Base-by-base conservation (phyloP, 768 basidiomycete genomes). In the Phlebiopsis gigantea region DNA sequence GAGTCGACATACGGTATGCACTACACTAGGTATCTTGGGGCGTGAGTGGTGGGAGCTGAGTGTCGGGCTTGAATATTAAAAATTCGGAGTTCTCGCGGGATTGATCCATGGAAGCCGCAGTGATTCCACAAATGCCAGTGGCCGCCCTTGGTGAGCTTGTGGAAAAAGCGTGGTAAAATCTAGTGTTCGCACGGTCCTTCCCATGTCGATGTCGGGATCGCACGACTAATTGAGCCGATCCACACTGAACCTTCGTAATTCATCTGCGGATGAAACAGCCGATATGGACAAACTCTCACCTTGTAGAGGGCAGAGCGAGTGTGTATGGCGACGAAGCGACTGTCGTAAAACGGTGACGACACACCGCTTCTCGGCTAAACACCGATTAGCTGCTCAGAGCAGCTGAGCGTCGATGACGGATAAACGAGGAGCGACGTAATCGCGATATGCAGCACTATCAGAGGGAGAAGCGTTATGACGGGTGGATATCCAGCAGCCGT, bases 351-450 rank as follows among this genome's bases (percentile, higher is more conserved):
- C 34, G 34, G 34, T 17, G 19, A 51, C 50, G 39, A 51, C 50
- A 30, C 50, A 51, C 50, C 19, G 50, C n/a, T 51, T 51, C 50
- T 51, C 50, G 50, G 50, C 34, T 41, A 30, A 41, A 51, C 50
- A 39, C 50, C 50, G 39, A 51, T 19, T 25, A 24, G 25, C 50
- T n/a, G 29, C 21, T 22, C 24, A 24, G 31, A 24, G 31, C 34
- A 25, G 22, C 12, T 51, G 50, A 41, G 50, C n/a, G 19, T 41
- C 10, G 21, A 41, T n/a, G n/a, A 30, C 50, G 50, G 50, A 51
- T 21, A 41, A 51, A 39, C 5, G 21, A 39, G 50, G 31, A 51
- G 47, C 47, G 34, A 39, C 50, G 50, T 34, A 21, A 30, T 41
- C 31, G 21, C 24, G 44, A 45, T 19, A 25, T 12, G 10, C 19